Evolutionary conservation across 2,329 filamentous ascomycete genomes (phyloP).

Genomic region (Trichoderma pleuroti): DNA sequence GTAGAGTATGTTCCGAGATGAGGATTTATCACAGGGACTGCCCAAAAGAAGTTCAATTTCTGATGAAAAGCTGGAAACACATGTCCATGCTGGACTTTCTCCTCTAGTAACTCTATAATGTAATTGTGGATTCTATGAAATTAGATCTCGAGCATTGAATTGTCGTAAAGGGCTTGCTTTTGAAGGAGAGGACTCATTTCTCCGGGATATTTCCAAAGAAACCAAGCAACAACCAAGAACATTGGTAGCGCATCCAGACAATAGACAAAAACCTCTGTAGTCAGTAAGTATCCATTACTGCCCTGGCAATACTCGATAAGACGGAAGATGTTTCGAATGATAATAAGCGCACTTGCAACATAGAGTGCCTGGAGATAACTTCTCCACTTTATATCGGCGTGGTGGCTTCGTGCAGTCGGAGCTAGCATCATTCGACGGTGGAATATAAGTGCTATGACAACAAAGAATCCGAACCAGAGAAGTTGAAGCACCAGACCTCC

Average conservation of each 20-base stretch:
- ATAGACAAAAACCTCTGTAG: not conserved
- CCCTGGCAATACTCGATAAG: not conserved
- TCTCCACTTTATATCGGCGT: not conserved
- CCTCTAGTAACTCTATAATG: not conserved
- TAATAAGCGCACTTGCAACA: not conserved
- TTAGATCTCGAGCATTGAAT: not conserved
- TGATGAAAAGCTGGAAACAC: too few relatives aligned
- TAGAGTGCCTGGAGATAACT: not conserved
- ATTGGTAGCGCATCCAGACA: not conserved
- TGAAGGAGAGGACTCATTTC: not conserved
- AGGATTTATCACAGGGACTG: too few relatives aligned
- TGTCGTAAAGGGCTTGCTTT: not conserved
- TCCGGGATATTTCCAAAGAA: not conserved
- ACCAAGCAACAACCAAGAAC: conserved; percentile 1
- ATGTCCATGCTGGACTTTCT: not conserved
- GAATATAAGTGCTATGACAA: not conserved
- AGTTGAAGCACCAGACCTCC: not conserved
- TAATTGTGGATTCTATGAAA: not conserved
- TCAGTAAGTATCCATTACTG: not conserved
- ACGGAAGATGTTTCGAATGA: not conserved
- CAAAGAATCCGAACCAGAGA: not conserved
- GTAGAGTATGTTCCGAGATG: too few relatives aligned
- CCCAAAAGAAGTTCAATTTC: too few relatives aligned
- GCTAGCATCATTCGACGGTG: not conserved
- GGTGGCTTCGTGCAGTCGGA: not conserved